Percentiles rank a stretch among this genome's conserved stretches.
phyloP scores from a whole-genome alignment of 495 filamentous ascomycete genomes.

The Podospora conica region DNA sequence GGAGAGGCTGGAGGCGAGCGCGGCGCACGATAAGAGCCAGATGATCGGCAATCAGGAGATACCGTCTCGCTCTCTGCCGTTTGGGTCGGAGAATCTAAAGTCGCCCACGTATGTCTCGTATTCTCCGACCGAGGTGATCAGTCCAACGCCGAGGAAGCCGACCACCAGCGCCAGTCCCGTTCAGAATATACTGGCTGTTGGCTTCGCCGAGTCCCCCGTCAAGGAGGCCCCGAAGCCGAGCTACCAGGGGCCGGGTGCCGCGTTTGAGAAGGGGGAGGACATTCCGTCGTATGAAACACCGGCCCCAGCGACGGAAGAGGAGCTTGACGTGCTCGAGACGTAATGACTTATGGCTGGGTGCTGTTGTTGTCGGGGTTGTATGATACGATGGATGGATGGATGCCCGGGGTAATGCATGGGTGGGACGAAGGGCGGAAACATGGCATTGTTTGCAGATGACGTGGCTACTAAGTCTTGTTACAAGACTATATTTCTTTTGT shows the following conservation, averaged over 20 bases:
- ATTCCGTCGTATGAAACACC: constrained; percentile 30
- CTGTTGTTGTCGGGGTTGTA: background rate
- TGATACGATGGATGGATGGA: background rate
- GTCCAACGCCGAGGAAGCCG: constrained; percentile 38
- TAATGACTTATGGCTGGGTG: constrained; percentile 15
- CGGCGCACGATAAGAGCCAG: constrained; percentile 16
- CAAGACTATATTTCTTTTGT: background rate
- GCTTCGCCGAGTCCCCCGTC: constrained; percentile 13
- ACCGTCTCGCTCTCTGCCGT: constrained; percentile 39
- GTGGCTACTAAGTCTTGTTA: background rate
- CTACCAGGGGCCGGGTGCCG: constrained; percentile 39
- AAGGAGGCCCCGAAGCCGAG: constrained; percentile 24
- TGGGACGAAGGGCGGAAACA: background rate
- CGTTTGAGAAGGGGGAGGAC: constrained; percentile 45
- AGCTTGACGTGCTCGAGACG: constrained; percentile 35
- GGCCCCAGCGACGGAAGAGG: constrained; percentile 35
- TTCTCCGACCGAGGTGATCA: constrained; percentile 28
- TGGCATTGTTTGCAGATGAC: background rate
- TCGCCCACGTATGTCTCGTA: constrained; percentile 44
- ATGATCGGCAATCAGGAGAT: constrained; percentile 25
- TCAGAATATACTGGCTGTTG: constrained; percentile 21
- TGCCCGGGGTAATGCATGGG: background rate
- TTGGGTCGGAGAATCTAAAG: constrained; percentile 40
- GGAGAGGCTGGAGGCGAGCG: constrained; percentile 31
- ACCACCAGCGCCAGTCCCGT: constrained; percentile 25